Evolutionary conservation across 2,329 filamentous ascomycete species (phyloP), one percentile per base, ranked within the genome.

Genomic region (Colletotrichum lentis): DNA sequence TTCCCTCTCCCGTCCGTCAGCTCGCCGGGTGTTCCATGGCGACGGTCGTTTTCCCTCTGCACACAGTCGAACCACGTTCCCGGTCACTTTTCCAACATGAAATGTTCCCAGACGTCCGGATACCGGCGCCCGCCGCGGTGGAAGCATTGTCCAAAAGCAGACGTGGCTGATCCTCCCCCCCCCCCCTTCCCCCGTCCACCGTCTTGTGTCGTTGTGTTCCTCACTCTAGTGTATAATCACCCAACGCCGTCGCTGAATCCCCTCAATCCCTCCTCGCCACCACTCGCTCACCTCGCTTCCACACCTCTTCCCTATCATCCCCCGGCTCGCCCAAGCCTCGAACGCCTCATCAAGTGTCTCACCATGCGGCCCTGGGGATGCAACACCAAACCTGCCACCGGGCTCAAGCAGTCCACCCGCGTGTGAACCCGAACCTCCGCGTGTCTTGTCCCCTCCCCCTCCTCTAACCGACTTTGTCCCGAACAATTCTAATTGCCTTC

Each of bases 321-420:
- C 55, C 27, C 27, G 27, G 27, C 8, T 27, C 5, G 8, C 27
- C 27, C 27, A 27, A 37, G 22, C 31, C 14, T 31, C 61, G 14
- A 39, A 54, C 64, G 61, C 63, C 63, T 64, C 60, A 47, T 18
- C 24, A 47, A 41, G 39, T 55, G 65, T 68, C 65, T 68, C 65
- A 59, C 39, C 59, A 58, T 59, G 24, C 53, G 47, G 43, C 16
- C 43, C 49, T 27, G 6, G 49, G 61, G 49, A 54, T 59, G 49
- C 61, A 43, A 67, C 43, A 24, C 35, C 43, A 47, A 31, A 59
- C 53, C 54, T 50, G 60, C 60, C 61, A 43, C 53, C 22, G 50
- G 39, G n/a, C 37, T 43, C 37, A 54, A 49, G 46, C 39, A 58
- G 41, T 27, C 27, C 6, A 22, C 16, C 18, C 27, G 27, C 16